Percentiles rank a stretch among this genome's conserved stretches.
Evolutionary conservation across 441 rosid genomes (phyloP).

Genomic region (Mallotus repandus): DNA sequence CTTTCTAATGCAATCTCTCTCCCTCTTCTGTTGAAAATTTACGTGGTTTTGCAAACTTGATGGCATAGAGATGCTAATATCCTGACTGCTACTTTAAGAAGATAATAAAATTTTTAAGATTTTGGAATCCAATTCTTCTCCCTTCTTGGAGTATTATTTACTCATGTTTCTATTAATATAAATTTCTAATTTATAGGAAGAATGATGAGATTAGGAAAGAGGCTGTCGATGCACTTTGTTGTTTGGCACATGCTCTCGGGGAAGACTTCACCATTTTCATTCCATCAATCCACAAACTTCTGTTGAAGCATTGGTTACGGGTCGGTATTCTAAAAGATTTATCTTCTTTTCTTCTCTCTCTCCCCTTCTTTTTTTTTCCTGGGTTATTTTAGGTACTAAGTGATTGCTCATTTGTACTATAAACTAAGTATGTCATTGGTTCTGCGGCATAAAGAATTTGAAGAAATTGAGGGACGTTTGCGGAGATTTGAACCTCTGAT

Average conservation of each 20-base stretch:
- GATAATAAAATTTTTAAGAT: not conserved
- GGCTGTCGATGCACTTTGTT: slow-evolving; percentile 97
- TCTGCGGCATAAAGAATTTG: slow-evolving; percentile 95
- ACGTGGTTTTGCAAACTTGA: not conserved
- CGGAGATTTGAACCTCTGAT: slow-evolving; percentile 85
- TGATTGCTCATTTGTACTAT: not conserved
- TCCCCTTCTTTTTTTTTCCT: not conserved
- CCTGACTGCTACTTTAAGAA: not conserved
- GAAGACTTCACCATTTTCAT: slow-evolving; percentile 97
- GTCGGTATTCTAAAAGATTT: slow-evolving; percentile 31
- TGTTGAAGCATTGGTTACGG: slow-evolving; percentile 75
- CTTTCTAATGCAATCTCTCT: not conserved
- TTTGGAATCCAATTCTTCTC: not conserved
- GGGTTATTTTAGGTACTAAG: no score
- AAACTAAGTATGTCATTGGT: slow-evolving; percentile 4
- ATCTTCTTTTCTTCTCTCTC: slow-evolving; percentile 1
- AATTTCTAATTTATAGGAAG: slow-evolving; percentile 52
- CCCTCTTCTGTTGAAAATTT: not conserved
- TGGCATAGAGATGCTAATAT: slow-evolving; percentile 1
- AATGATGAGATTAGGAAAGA: slow-evolving; percentile 90
- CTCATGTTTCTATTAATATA: slow-evolving; percentile 2
- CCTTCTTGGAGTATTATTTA: not conserved
- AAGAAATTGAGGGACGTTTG: slow-evolving; percentile 87
- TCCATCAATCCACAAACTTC: slow-evolving; percentile 89
- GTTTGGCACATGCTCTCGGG: slow-evolving; percentile 98